Evolutionary conservation across 192 early-diverging fungal genomes (phyloP), one percentile per base, ranked within the genome.

Genomic region (Radiomyces spectabilis): DNA sequence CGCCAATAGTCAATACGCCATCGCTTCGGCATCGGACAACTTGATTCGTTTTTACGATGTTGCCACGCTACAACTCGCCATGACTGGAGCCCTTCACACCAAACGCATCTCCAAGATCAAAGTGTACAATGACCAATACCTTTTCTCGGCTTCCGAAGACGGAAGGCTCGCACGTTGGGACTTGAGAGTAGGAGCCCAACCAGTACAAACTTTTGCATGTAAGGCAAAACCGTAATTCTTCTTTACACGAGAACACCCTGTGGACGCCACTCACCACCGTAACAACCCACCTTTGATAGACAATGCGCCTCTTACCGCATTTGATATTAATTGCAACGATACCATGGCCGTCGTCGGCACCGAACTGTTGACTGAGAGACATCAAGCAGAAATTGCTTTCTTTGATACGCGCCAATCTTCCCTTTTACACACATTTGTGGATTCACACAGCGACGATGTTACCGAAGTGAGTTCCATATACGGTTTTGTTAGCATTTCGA

Each of bases 391-490:
- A 42, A 37, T 85, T 0, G 54, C 68, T 25, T 83, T 85, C 53
- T 82, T 70, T 50, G 68, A 70, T 44, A 51, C 52, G 42, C 64
- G 68, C 26, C 37, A 61, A 3, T 44, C 61, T 1, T 37, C 57
- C 1, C n/a, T 73, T 9, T 19, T 68, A 3, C 56, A 58, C 6
- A 57, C 63, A 26, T 85, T 77, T 42, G 63, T 62, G n/a, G 81
- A 86, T 48, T 87, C 84, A 6, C 85, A 88, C 50, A 79, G 72
- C 30, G 86, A 91, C 46, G 87, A 89, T 47, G 69, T 91, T n/a
- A 87, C 87, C 5, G 79, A 87, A 18, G 60, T 62, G 55, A 51
- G 25, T 4, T n/a, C n/a, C n/a, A n/a, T n/a, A n/a, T n/a, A n/a
- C n/a, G n/a, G n/a, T n/a, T n/a, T n/a, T n/a, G n/a, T n/a, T n/a